phyloP scores from a whole-genome alignment of 1,139 yeast species.

The Nadsonia commutata region DNA sequence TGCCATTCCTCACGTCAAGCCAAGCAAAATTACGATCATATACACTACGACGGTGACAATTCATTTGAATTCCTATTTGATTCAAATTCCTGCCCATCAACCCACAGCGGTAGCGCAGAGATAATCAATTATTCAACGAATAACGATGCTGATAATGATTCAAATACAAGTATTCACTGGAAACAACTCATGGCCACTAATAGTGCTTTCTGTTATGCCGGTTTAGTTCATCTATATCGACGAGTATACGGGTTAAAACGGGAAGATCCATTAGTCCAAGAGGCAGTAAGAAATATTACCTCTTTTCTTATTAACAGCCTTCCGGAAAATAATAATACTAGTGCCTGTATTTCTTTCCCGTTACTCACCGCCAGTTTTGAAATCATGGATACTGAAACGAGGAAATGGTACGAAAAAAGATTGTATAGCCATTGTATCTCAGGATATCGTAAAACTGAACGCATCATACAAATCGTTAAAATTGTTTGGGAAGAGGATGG shows the following conservation, averaged over 20 bases:
- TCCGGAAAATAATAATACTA: slow-evolving; percentile 34
- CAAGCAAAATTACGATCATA: too few relatives aligned
- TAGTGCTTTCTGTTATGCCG: slow-evolving; percentile 35
- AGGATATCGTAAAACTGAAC: neutral
- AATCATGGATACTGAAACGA: slow-evolving; percentile 24
- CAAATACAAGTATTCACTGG: too few relatives aligned
- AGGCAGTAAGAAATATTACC: slow-evolving; percentile 29
- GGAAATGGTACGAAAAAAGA: slow-evolving; percentile 26
- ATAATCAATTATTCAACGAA: slow-evolving; percentile 2
- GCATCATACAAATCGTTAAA: neutral
- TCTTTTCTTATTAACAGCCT: slow-evolving; percentile 25
- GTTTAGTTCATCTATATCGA: slow-evolving; percentile 36
- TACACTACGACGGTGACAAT: too few relatives aligned
- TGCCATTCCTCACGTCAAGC: slow-evolving; percentile 2
- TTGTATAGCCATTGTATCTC: slow-evolving; percentile 25
- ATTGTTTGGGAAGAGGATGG: neutral
- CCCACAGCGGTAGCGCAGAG: slow-evolving; percentile 1
- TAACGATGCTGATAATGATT: too few relatives aligned
- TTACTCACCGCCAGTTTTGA: slow-evolving; percentile 44
- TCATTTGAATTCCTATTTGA: too few relatives aligned
- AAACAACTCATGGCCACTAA: slow-evolving; percentile 33
- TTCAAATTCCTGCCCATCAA: slow-evolving; percentile 3
- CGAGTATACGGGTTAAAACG: slow-evolving; percentile 34
- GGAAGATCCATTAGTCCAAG: slow-evolving; percentile 31
- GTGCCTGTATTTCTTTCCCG: slow-evolving; percentile 38